Evolutionary conservation across 2,329 filamentous ascomycete genomes (phyloP).

Genomic region (Dothideomycetidae sp.): DNA sequence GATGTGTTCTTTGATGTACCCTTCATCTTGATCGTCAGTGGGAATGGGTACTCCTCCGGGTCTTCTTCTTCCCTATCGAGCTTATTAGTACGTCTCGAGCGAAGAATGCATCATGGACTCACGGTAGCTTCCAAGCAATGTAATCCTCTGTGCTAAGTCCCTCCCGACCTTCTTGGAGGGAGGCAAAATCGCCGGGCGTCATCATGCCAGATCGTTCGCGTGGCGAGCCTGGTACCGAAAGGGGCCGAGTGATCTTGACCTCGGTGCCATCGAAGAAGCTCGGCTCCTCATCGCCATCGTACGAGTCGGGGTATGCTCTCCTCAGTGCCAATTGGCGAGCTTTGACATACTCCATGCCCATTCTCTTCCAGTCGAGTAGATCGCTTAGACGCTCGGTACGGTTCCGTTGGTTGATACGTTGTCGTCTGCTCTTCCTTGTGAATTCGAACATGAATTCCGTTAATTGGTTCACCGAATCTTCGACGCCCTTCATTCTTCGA

Average conservation of each 20-base stretch:
- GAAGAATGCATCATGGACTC: slow-evolving; percentile 37
- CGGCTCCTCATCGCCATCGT: slow-evolving; percentile 61
- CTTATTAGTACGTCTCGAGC: slow-evolving; percentile 19
- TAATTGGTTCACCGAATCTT: slow-evolving; percentile 94
- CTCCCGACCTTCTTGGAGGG: slow-evolving; percentile 84
- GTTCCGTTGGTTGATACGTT: slow-evolving; percentile 98
- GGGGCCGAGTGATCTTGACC: slow-evolving; percentile 85
- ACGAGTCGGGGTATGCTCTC: slow-evolving; percentile 80
- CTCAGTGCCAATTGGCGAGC: slow-evolving; percentile 82
- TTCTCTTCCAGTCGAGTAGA: slow-evolving; percentile 94
- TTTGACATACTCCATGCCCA: slow-evolving; percentile 99
- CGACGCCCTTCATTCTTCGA: slow-evolving; percentile 83
- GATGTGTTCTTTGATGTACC: slow-evolving; percentile 17
- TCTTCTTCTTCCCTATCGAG: slow-evolving; percentile 74
- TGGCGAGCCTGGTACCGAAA: slow-evolving; percentile 88
- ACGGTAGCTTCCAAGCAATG: slow-evolving; percentile 93
- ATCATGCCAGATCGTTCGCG: slow-evolving; percentile 90
- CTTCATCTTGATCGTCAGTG: slow-evolving; percentile 47
- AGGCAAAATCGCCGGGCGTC: slow-evolving; percentile 96
- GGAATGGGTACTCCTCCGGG: slow-evolving; percentile 60
- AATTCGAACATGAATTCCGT: slow-evolving; percentile 90
- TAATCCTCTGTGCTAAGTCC: slow-evolving; percentile 94
- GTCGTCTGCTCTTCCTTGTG: slow-evolving; percentile 78
- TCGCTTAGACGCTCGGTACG: slow-evolving; percentile 90
- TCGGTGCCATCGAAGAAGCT: slow-evolving; percentile 87